phyloP scores from a whole-genome alignment of 179 eudicot genomes.

The Carnegiea gigantea region DNA sequence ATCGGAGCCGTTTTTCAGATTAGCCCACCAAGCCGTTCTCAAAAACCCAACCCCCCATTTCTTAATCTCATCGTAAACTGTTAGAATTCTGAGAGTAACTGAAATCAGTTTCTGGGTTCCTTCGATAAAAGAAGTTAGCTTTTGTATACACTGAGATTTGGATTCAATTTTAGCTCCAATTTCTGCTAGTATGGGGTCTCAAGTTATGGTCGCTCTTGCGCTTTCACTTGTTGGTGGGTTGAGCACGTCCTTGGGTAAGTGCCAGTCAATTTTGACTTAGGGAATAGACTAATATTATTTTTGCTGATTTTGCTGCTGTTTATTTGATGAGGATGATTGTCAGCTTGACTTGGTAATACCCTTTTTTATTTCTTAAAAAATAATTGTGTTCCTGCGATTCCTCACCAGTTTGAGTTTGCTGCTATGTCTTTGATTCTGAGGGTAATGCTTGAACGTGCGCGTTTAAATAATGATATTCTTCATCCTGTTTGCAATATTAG shows the following conservation, averaged over 20 bases:
- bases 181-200: slow-evolving; percentile 62
- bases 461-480: slow-evolving; percentile 6
- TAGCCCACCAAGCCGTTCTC: not conserved
- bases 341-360: not conserved
- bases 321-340: not conserved
- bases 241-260: slow-evolving; percentile 90
- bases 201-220: slow-evolving; percentile 87
- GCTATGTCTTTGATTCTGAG: not conserved
- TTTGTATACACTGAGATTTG: slow-evolving; percentile 2
- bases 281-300: not conserved
- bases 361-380: not conserved
- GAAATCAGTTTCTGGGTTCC: slow-evolving; percentile 22
- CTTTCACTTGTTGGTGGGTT: slow-evolving; percentile 94
- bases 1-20: slow-evolving; percentile 13
- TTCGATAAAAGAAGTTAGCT: not conserved
- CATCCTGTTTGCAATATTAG: not conserved
- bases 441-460: slow-evolving; percentile 6
- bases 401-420: not conserved
- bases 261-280: slow-evolving; percentile 9
- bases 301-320: not conserved
- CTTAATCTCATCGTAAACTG: slow-evolving; percentile 1
- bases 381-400: not conserved
- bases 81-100: not conserved
- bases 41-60: slow-evolving; percentile 15
- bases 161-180: not conserved